Evolutionary conservation across 2,329 filamentous ascomycete genomes (phyloP).

Genomic region (Alternaria ventricosa): DNA sequence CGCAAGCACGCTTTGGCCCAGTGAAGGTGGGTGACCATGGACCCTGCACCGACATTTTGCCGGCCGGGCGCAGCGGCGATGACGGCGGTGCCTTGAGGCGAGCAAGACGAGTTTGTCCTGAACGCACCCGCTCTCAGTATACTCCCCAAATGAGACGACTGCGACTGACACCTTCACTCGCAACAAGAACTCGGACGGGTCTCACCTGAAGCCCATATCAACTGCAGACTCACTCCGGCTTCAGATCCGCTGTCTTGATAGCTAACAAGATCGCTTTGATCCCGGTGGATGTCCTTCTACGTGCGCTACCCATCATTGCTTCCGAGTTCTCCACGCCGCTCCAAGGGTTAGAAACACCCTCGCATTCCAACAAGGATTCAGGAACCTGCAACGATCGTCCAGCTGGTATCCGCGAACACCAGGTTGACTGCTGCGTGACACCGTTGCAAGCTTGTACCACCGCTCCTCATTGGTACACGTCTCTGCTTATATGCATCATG

Average conservation of each 20-base stretch:
- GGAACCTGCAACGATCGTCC: background rate
- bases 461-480: background rate
- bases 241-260: background rate
- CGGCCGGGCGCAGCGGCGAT: background rate
- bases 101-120: too few relatives aligned
- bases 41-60: background rate
- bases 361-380: background rate
- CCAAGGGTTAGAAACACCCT: background rate
- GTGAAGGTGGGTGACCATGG: background rate
- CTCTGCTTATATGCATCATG: background rate
- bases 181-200: too few relatives aligned
- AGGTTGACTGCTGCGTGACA: fast-evolving
- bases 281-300: background rate
- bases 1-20: background rate
- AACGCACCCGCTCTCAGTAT: too few relatives aligned
- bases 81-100: background rate
- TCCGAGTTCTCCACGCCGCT: background rate
- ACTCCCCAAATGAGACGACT: too few relatives aligned
- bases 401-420: background rate
- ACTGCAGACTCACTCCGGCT: too few relatives aligned
- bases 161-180: background rate
- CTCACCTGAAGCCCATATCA: too few relatives aligned
- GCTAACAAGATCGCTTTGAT: background rate
- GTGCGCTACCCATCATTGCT: background rate
- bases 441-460: background rate